phyloP scores from a whole-genome alignment of 2,329 filamentous ascomycete genomes.

The Chrysoporthe austroafricana region DNA sequence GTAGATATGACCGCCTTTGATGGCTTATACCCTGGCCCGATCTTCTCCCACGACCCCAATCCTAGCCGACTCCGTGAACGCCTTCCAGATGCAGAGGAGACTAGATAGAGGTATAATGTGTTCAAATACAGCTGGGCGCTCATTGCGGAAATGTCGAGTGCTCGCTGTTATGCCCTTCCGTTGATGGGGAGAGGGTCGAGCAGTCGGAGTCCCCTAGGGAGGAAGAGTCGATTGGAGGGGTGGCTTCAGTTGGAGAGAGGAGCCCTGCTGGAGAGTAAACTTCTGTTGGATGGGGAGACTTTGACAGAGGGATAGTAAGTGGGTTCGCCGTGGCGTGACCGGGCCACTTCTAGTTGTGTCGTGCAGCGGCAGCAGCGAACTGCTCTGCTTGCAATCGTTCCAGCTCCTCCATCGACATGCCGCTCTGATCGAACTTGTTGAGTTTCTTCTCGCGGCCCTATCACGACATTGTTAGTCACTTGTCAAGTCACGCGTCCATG shows the following conservation, averaged over 20 bases:
- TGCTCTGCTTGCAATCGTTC: slow-evolving; percentile 88
- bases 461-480: slow-evolving; percentile 13
- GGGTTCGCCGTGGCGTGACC: neutral
- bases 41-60: neutral
- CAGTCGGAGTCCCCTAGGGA: neutral
- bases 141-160: neutral
- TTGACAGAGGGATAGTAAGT: neutral
- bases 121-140: neutral
- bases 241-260: no score
- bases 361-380: slow-evolving; percentile 79
- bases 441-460: slow-evolving; percentile 95
- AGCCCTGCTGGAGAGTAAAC: neutral
- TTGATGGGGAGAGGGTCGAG: neutral
- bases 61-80: slow-evolving; percentile 21
- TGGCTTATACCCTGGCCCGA: neutral
- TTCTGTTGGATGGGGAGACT: neutral
- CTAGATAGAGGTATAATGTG: neutral
- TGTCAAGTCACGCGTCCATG: neutral
- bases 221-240: no score
- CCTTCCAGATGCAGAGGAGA: slow-evolving; percentile 23
- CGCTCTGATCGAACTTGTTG: slow-evolving; percentile 95
- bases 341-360: slow-evolving; percentile 57
- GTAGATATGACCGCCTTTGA: neutral
- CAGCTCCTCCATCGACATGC: slow-evolving; percentile 87
- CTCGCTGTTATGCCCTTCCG: neutral